Conservation (phyloP, 163 green algal species). For the Volvox carteri region DNA sequence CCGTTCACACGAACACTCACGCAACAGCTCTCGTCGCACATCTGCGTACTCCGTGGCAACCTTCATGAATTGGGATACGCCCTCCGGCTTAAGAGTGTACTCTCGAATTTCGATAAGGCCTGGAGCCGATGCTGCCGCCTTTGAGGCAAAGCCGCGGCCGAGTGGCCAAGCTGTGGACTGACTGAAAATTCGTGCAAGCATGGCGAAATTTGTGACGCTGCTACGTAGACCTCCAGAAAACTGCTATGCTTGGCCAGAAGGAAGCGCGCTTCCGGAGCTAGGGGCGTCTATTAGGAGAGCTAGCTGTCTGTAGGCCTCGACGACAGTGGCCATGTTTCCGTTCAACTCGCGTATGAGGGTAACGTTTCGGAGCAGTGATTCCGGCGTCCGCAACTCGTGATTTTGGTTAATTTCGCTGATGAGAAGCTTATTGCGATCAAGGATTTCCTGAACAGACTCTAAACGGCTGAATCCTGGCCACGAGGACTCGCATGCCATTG, state of each 20-base stretch:
- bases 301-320: slow-evolving; percentile 72
- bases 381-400: slow-evolving; percentile 74
- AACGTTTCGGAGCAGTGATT: slow-evolving; percentile 82
- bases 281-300: slow-evolving; percentile 15
- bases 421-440: slow-evolving; percentile 84
- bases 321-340: slow-evolving; percentile 77
- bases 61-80: slow-evolving; percentile 71
- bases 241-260: background rate
- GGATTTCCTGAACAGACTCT: slow-evolving; percentile 73
- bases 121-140: background rate
- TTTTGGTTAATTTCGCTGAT: slow-evolving; percentile 87
- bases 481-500: slow-evolving; percentile 2
- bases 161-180: background rate
- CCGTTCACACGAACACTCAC: too few relatives aligned
- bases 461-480: slow-evolving; percentile 27
- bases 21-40: slow-evolving; percentile 74
- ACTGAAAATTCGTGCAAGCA: background rate
- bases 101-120: slow-evolving; percentile 78
- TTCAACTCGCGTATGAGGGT: slow-evolving; percentile 85
- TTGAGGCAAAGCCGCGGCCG: background rate
- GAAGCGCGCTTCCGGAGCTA: background rate
- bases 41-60: slow-evolving; percentile 66
- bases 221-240: background rate
- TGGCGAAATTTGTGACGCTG: background rate
- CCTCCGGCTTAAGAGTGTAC: slow-evolving; percentile 80